These are phyloP conservation scores for Solanum arcanum DNA, from an alignment of 257 asterid species.

Conservation along the genomic window DNA sequence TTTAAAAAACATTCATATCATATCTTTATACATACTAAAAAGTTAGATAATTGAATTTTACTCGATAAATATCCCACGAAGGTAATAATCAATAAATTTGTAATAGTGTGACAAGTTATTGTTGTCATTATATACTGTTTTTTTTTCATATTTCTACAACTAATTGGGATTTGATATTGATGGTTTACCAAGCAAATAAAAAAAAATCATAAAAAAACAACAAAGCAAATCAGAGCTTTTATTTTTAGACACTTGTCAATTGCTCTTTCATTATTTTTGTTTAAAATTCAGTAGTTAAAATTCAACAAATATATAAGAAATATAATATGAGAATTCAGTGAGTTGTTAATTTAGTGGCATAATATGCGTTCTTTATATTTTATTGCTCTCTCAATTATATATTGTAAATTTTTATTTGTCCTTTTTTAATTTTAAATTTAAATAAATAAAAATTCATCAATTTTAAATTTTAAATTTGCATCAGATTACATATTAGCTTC, in stretches of 20 bases:
- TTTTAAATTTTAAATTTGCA: neutral
- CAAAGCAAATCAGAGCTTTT: neutral
- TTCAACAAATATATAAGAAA: neutral
- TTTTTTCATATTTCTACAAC: neutral
- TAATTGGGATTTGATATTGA: neutral
- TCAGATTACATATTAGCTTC: neutral
- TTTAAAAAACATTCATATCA: neutral
- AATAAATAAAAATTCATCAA: neutral
- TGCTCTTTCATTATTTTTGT: neutral
- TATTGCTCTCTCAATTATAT: too few relatives aligned
- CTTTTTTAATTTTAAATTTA: too few relatives aligned
- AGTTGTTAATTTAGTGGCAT: neutral
- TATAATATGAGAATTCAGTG: neutral
- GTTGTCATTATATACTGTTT: neutral
- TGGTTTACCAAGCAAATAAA: neutral
- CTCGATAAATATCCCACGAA: neutral
- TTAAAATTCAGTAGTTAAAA: too few relatives aligned
- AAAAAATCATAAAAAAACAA: neutral
- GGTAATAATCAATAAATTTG: neutral
- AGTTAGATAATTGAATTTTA: neutral
- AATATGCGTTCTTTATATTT: neutral
- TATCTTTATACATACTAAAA: neutral
- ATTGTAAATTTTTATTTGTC: neutral
- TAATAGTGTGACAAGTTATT: neutral
- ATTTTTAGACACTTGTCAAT: neutral